Evolutionary conservation across 352 stramenopile genomes (phyloP).

Genomic region (Phytophthora syringae): DNA sequence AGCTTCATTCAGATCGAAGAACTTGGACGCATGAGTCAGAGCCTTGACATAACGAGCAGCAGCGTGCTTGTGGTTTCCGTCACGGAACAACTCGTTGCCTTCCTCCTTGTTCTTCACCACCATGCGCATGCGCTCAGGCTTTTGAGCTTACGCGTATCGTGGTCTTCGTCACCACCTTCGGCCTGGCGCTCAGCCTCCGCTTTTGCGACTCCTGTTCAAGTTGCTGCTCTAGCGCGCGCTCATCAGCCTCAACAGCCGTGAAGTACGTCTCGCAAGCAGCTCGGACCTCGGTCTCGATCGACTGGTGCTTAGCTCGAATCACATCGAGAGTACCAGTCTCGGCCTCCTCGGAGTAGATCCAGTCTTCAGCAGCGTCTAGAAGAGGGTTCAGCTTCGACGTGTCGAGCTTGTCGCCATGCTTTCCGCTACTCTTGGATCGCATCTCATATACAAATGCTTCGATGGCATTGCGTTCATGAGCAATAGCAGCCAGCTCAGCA

Average conservation of each 20-base stretch:
- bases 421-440: conserved; percentile 73
- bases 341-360: conserved; percentile 92
- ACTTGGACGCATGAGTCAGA: conserved; percentile 91
- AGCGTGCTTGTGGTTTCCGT: conserved; percentile 90
- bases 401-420: conserved; percentile 82
- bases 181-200: conserved; percentile 75
- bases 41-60: conserved; percentile 92
- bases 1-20: conserved; percentile 89
- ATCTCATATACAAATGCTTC: conserved; percentile 93
- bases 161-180: conserved; percentile 86
- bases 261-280: conserved; percentile 72
- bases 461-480: conserved; percentile 89
- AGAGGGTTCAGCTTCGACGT: conserved; percentile 59
- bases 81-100: conserved; percentile 94
- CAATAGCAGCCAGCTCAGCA: conserved; percentile 69
- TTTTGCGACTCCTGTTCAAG: conserved; percentile 78
- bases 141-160: conserved; percentile 94
- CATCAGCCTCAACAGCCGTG: conserved; percentile 64
- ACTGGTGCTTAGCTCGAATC: conserved; percentile 56
- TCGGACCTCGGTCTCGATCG: conserved; percentile 65
- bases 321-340: conserved; percentile 69
- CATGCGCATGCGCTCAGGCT: conserved; percentile 93
- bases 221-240: conserved; percentile 72
- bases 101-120: conserved; percentile 96
- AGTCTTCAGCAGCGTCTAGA: conserved; percentile 89